Evolutionary conservation across 208 protist species (phyloP), one percentile per base, ranked within the genome.

Genomic region (Wallacemonas sp.): DNA sequence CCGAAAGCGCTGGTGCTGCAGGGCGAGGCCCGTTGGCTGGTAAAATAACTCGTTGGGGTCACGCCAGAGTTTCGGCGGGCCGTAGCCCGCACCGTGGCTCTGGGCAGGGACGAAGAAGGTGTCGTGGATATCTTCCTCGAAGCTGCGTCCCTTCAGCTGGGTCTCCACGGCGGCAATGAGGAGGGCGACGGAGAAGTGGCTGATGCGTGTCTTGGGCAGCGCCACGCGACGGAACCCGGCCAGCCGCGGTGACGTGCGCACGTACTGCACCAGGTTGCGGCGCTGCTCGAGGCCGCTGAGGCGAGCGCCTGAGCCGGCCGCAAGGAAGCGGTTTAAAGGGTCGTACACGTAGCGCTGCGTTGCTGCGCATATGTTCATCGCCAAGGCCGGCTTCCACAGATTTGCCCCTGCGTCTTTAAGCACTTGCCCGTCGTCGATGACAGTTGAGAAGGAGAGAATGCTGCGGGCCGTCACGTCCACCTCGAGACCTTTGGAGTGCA

Each of bases 41-140:
- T 94, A 94, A 59, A 94, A 92, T 36, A 94, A 49, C 67, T 90
- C 85, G 63, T 77, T 85, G 17, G 88, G 88, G 66, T 91, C 81
- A 39, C 80, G 84, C 80, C 81, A 94, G 49, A 90, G 58, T 61
- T 73, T 75, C 14, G 88, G 88, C 6, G 78, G 62, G 11, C 88
- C 88, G 62, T 86, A 95, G 11, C 83, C 85, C 1, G 78, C 59
- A 19, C 80, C 82, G 56, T 95, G 72, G 47, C 73, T 76, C 77
- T 95, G 71, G 14, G 80, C 80, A 12, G 59, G 70, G 38, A 83
- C 81, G 62, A 95, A 95, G 45, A 92, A 84, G 24, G 68, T 61
- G 4, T 64, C 44, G 22, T 78, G 75, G 3, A 95, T 91, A 6
- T 80, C 72, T 3, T 78, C 76, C 75, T 95, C 85, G 62, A 92